Percentiles rank a stretch among this genome's conserved stretches.
Conservation (phyloP, 1,284 basidiomycete genomes). For the Cutaneotrichosporon mucoides region DNA sequence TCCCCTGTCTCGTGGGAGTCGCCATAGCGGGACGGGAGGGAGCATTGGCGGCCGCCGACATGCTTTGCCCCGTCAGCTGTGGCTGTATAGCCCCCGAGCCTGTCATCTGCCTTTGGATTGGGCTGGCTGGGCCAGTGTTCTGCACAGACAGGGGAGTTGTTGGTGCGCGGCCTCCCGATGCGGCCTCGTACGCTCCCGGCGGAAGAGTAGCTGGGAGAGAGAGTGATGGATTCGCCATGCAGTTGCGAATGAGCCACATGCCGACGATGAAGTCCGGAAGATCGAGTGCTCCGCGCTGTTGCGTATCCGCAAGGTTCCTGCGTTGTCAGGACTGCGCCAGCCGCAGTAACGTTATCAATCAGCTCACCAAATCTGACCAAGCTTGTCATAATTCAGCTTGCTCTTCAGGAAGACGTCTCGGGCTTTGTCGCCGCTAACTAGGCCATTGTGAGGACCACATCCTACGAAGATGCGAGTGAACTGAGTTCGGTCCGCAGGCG, state of each 20-base stretch:
- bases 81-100: slow-evolving; percentile 38
- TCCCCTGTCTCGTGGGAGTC: slow-evolving; percentile 4
- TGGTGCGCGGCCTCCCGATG: slow-evolving; percentile 54
- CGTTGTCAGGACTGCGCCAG: background rate
- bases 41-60: slow-evolving; percentile 8
- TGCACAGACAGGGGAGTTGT: slow-evolving; percentile 34
- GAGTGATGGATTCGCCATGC: slow-evolving; percentile 75
- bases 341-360: background rate
- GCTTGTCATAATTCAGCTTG: slow-evolving; percentile 79
- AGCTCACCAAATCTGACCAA: slow-evolving; percentile 87
- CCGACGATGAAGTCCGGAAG: slow-evolving; percentile 90
- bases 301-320: slow-evolving; percentile 92
- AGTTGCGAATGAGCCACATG: slow-evolving; percentile 86
- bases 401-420: slow-evolving; percentile 91
- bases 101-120: slow-evolving; percentile 51
- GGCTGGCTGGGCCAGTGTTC: slow-evolving; percentile 31
- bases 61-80: slow-evolving; percentile 52
- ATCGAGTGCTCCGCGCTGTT: slow-evolving; percentile 84
- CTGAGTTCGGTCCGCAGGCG: slow-evolving; percentile 73
- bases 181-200: slow-evolving; percentile 86
- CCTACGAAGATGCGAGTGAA: slow-evolving; percentile 74
- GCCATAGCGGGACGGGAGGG: slow-evolving; percentile 19
- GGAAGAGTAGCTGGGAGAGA: slow-evolving; percentile 75
- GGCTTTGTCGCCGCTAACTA: slow-evolving; percentile 82
- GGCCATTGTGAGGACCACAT: slow-evolving; percentile 67